Percentiles rank a stretch among this genome's conserved stretches.
phyloP scores from a whole-genome alignment of 2,329 filamentous ascomycete species.

The Pseudogymnoascus verrucosus region DNA sequence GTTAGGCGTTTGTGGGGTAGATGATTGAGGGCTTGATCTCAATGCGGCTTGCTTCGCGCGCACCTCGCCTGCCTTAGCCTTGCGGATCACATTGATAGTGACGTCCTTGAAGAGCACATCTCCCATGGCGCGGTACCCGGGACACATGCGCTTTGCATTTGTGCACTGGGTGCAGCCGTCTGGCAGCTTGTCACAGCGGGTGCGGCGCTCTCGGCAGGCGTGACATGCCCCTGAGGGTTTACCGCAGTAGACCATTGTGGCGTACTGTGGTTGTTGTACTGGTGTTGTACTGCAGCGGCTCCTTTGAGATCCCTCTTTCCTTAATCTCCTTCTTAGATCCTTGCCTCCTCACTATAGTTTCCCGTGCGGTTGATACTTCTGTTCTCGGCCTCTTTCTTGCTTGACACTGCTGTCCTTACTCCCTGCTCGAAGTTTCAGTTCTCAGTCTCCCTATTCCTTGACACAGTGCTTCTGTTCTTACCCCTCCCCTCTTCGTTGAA shows the following conservation, averaged over 20 bases:
- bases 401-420: not conserved
- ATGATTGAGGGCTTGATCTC: not conserved
- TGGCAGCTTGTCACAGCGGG: conserved; percentile 45
- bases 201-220: conserved; percentile 47
- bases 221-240: conserved; percentile 51
- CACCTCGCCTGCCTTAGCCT: conserved; percentile 33
- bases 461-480: not conserved
- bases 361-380: too few species aligned
- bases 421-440: not conserved
- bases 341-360: not conserved
- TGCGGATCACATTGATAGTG: conserved; percentile 46
- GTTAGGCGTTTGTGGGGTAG: not conserved
- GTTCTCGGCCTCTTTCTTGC: not conserved
- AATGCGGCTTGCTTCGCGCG: conserved; percentile 8
- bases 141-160: conserved; percentile 43
- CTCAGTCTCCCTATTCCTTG: not conserved
- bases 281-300: not conserved
- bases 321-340: not conserved
- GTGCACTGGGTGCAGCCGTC: conserved; percentile 47
- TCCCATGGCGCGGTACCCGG: conserved; percentile 47
- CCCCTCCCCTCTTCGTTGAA: not conserved
- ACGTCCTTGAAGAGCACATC: conserved; percentile 53
- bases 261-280: not conserved
- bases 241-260: conserved; percentile 47
- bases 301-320: not conserved